Conservation (phyloP, 768 basidiomycete species). For the Amanita subjunquillea region DNA sequence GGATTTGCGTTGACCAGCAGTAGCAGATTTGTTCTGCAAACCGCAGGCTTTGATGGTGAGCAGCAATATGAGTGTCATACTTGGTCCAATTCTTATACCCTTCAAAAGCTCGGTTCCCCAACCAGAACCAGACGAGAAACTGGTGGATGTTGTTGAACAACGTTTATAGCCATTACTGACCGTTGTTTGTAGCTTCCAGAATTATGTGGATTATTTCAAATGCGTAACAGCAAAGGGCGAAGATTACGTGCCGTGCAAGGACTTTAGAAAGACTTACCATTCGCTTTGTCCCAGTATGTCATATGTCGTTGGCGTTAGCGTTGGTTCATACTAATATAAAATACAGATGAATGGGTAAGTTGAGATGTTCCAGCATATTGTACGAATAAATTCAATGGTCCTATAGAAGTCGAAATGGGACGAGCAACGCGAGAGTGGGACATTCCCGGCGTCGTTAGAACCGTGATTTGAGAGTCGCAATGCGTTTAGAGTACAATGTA, state of each 20-base stretch:
- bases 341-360: constrained; percentile 81
- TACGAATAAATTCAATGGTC: background rate
- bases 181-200: constrained; percentile 59
- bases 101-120: constrained; percentile 71
- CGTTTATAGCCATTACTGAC: background rate
- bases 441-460: constrained; percentile 88
- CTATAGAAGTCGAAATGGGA: constrained; percentile 79
- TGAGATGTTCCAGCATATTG: constrained; percentile 7
- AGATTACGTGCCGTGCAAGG: constrained; percentile 97
- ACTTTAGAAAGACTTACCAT: constrained; percentile 93
- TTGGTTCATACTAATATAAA: background rate
- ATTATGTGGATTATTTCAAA: constrained; percentile 98
- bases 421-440: constrained; percentile 87
- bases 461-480: constrained; percentile 18
- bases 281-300: constrained; percentile 87
- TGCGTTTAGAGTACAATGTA: background rate
- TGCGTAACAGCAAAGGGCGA: constrained; percentile 96
- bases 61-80: background rate
- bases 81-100: background rate
- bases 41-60: constrained; percentile 86
- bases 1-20: constrained; percentile 10
- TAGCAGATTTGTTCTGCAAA: constrained; percentile 86
- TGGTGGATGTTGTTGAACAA: constrained; percentile 47
- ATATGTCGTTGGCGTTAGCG: constrained; percentile 1
- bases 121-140: constrained; percentile 92